Percentiles rank a stretch among this genome's conserved stretches.
phyloP scores from a whole-genome alignment of 352 stramenopile species.

The Globisporangium solare region DNA sequence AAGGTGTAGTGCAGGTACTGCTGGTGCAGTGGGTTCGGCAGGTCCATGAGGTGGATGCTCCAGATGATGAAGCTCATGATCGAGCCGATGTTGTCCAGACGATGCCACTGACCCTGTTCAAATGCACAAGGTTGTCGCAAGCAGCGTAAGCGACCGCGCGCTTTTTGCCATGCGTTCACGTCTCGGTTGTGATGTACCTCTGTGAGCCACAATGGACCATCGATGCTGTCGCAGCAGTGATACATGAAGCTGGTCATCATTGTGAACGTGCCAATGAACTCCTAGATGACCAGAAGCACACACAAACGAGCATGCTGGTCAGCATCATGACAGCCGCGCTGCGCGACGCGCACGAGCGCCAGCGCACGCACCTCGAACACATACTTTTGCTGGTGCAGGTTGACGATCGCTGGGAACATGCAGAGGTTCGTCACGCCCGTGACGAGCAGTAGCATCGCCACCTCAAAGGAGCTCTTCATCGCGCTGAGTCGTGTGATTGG shows the following conservation, averaged over 20 bases:
- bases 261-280: conserved; percentile 74
- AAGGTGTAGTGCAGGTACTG: conserved; percentile 71
- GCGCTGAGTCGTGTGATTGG: neutral
- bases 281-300: conserved; percentile 17
- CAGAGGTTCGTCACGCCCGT: conserved; percentile 76
- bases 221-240: conserved; percentile 74
- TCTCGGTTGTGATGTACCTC: conserved; percentile 25
- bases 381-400: conserved; percentile 48
- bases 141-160: neutral
- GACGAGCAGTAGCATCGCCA: conserved; percentile 62
- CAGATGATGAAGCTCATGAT: conserved; percentile 81
- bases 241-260: conserved; percentile 80
- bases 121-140: neutral
- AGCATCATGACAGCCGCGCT: neutral
- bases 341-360: neutral
- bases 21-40: conserved; percentile 30
- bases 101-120: conserved; percentile 65
- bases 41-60: conserved; percentile 74
- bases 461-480: conserved; percentile 65
- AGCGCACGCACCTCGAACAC: conserved; percentile 58
- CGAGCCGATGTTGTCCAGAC: conserved; percentile 77
- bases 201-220: conserved; percentile 66
- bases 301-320: neutral
- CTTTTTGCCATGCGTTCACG: neutral
- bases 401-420: conserved; percentile 68